These are phyloP conservation scores for Trapa bicornis DNA, from an alignment of 345 rosid genomes.

Conservation along the genomic window DNA sequence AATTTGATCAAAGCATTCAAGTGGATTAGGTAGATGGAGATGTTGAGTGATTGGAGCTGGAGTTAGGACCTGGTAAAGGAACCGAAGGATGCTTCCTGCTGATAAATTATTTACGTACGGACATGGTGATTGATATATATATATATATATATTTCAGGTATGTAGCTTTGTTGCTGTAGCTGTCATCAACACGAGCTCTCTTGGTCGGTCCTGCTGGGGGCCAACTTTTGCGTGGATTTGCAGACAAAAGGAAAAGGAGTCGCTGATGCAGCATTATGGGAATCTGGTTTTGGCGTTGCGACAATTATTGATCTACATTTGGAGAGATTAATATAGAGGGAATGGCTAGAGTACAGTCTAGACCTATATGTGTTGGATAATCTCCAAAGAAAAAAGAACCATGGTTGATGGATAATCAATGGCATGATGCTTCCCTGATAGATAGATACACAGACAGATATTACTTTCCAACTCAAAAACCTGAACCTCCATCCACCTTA, in stretches of 20 bases:
- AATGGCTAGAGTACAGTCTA: background rate
- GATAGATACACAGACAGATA: too few species aligned
- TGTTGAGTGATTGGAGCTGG: background rate
- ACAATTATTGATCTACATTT: background rate
- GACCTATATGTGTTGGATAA: background rate
- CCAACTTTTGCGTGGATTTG: background rate
- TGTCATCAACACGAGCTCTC: background rate
- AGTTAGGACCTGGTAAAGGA: too few species aligned
- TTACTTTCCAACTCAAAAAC: too few species aligned
- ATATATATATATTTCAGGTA: background rate
- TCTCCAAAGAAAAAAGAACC: too few species aligned
- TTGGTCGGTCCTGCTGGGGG: background rate
- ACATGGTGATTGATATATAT: background rate
- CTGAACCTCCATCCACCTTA: too few species aligned
- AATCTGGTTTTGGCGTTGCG: background rate
- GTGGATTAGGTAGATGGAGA: background rate
- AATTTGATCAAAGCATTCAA: background rate
- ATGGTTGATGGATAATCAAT: too few species aligned
- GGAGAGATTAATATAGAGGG: background rate
- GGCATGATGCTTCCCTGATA: too few species aligned
- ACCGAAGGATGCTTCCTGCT: too few species aligned
- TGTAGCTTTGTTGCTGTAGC: background rate
- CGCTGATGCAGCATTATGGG: background rate
- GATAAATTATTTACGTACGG: background rate
- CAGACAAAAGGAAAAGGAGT: slow-evolving; percentile 1